A percentile compares a stretch with the other conserved stretches of the same genome.
Evolutionary conservation across 164 flowering plant genomes (phyloP).

Genomic region (Stephania japonica): DNA sequence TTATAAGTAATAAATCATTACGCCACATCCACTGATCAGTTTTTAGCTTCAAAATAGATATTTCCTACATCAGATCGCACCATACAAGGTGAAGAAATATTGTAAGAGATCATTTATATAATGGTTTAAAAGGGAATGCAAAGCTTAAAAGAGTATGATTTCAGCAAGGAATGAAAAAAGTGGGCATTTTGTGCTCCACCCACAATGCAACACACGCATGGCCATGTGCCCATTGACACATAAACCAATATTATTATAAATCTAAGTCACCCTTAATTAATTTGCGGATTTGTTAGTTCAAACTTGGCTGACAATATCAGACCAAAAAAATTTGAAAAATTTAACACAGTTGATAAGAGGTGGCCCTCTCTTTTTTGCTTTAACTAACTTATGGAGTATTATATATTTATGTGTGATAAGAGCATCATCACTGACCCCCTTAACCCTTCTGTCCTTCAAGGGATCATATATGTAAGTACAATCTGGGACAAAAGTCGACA

Average conservation of each 20-base stretch:
- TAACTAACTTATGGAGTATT: constrained; percentile 22
- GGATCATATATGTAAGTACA: constrained; percentile 18
- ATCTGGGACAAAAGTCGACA: background rate
- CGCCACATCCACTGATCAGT: constrained; percentile 1
- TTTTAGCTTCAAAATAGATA: background rate
- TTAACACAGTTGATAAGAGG: background rate
- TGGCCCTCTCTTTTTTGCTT: constrained; percentile 14
- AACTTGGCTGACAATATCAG: constrained; percentile 1
- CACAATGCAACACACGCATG: background rate
- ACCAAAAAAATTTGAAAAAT: background rate
- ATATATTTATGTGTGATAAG: background rate
- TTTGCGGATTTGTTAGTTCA: background rate
- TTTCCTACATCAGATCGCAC: constrained; percentile 23
- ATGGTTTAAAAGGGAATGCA: background rate
- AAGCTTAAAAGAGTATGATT: constrained; percentile 9
- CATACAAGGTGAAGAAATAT: constrained; percentile 9
- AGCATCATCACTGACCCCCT: constrained; percentile 2
- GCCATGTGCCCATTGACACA: background rate
- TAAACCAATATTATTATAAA: background rate
- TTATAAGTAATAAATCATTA: too few relatives aligned
- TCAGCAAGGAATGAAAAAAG: constrained; percentile 8
- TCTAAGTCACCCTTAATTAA: background rate
- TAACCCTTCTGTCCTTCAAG: constrained; percentile 31
- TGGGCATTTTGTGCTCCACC: constrained; percentile 2
- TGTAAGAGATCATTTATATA: background rate